Evolutionary conservation across 805 yeast genomes (phyloP), one percentile per base, ranked within the genome.

Genomic region (Lachancea quebecensis): DNA sequence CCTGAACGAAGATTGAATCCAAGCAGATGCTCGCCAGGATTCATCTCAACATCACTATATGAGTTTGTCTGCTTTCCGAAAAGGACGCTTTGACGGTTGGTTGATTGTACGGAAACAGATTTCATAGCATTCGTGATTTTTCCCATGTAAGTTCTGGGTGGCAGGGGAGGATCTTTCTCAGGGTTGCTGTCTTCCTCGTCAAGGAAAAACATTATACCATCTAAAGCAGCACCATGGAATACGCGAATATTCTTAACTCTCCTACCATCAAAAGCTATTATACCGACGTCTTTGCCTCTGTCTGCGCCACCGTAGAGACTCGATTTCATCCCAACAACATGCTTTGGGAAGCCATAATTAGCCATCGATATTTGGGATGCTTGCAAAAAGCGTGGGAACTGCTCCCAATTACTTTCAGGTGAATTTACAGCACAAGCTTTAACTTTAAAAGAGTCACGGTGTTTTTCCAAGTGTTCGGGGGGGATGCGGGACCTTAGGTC

Each of bases 151-250:
- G 72, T 65, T 52, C 82, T 65, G 9, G 69, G 63, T 2, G 82
- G 81, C 2, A 74, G 55, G 2, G 68, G 69, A 0, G 81, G 82
- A n/a, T 21, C 48, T n/a, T 33, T 37, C 25, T 21, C 25, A 4
- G 47, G 55, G 3, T 33, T 21, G 5, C 10, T n/a, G 10, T 33
- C 52, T 2, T 50, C 42, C 10, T 42, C 51, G 35, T 35, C 47
- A 25, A 68, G 69, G 52, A 60, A 69, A 30, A 89, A 72, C 46
- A 79, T 78, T 12, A 91, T 55, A 4, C 98, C 98, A 64, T 90
- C 96, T 16, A 93, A 64, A 0, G 95, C 95, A 17, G 66, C 60
- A 2, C 96, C 96, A 52, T 81, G 78, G 51, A 78, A 82, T 0
- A 89, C 74, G 46, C 87, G 72, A 1, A 89, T 74, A 40, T 70